Evolutionary conservation across 257 asterid species (phyloP).

Genomic region (Paulownia fortunei): DNA sequence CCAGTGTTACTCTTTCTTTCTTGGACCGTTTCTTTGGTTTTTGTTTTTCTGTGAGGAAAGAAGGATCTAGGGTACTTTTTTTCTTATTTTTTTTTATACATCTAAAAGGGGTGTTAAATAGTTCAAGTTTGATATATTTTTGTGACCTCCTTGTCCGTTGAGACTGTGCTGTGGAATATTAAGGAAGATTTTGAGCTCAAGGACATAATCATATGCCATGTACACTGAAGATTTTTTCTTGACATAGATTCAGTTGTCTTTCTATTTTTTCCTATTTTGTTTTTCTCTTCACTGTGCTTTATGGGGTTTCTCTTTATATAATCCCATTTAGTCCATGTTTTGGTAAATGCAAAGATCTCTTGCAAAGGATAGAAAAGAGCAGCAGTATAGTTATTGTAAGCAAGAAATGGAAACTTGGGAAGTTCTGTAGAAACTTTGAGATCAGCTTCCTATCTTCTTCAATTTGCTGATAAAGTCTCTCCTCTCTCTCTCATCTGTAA

Average conservation of each 20-base stretch:
- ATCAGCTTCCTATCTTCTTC: conserved; percentile 49
- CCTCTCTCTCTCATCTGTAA: conserved; percentile 34
- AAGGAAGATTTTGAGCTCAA: conserved; percentile 34
- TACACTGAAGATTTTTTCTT: conserved; percentile 42
- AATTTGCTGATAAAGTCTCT: conserved; percentile 32
- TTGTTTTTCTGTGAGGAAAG: not conserved
- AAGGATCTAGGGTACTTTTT: conserved; percentile 8
- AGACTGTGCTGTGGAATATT: conserved; percentile 31
- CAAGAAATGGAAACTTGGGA: conserved; percentile 42
- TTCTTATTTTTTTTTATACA: not conserved
- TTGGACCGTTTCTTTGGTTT: not conserved
- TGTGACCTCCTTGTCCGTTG: conserved; percentile 25
- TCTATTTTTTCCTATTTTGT: conserved; percentile 40
- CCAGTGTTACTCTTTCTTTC: not conserved
- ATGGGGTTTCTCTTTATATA: conserved; percentile 40
- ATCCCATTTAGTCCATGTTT: conserved; percentile 50
- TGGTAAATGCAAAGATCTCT: conserved; percentile 13
- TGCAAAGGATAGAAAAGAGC: conserved; percentile 29
- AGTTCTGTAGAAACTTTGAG: conserved; percentile 42
- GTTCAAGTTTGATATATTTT: conserved; percentile 9
- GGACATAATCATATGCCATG: conserved; percentile 32
- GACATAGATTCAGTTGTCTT: conserved; percentile 48
- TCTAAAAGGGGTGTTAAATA: conserved; percentile 30
- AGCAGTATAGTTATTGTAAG: conserved; percentile 33
- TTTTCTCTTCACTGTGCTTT: conserved; percentile 41